These are phyloP conservation scores for Aaosphaeria arxii DNA, from an alignment of 2,329 filamentous ascomycete genomes.

Conservation along the genomic window DNA sequence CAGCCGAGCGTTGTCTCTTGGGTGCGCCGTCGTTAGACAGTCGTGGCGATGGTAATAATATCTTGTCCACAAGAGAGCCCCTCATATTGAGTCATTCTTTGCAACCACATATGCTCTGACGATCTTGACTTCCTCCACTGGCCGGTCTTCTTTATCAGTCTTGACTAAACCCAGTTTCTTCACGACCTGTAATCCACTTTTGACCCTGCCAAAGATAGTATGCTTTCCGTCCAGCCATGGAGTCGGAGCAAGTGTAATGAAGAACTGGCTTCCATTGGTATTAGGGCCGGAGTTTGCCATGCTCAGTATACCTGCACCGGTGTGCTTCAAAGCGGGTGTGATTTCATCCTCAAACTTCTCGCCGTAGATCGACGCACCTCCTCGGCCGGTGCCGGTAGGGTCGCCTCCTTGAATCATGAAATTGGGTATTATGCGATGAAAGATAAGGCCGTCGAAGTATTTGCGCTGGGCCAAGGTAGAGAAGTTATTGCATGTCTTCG, in stretches of 20 bases:
- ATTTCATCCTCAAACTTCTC: slow-evolving; percentile 96
- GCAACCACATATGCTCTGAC: slow-evolving; percentile 69
- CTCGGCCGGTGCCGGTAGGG: slow-evolving; percentile 88
- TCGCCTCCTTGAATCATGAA: slow-evolving; percentile 98
- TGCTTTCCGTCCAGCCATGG: slow-evolving; percentile 98
- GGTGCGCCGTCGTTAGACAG: too few relatives aligned
- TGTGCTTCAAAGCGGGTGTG: slow-evolving; percentile 73
- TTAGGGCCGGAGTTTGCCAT: slow-evolving; percentile 96
- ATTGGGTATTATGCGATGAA: slow-evolving; percentile 92
- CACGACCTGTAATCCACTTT: slow-evolving; percentile 76
- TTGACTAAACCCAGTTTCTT: slow-evolving; percentile 85
- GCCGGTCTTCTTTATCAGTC: slow-evolving; percentile 77
- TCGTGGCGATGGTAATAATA: too few relatives aligned
- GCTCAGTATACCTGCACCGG: slow-evolving; percentile 85
- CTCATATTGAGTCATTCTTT: slow-evolving; percentile 47
- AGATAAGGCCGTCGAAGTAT: slow-evolving; percentile 83
- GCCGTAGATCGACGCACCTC: slow-evolving; percentile 86
- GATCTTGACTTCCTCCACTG: slow-evolving; percentile 79
- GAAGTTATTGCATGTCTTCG: slow-evolving; percentile 89
- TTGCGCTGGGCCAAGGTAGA: slow-evolving; percentile 71
- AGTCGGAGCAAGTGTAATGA: slow-evolving; percentile 88
- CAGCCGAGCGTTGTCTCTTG: too few relatives aligned
- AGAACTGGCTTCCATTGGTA: slow-evolving; percentile 95
- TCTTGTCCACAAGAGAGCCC: too few relatives aligned
- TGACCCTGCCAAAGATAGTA: slow-evolving; percentile 92